phyloP scores from a whole-genome alignment of 495 filamentous ascomycete species.

The Geopyxis carbonaria region DNA sequence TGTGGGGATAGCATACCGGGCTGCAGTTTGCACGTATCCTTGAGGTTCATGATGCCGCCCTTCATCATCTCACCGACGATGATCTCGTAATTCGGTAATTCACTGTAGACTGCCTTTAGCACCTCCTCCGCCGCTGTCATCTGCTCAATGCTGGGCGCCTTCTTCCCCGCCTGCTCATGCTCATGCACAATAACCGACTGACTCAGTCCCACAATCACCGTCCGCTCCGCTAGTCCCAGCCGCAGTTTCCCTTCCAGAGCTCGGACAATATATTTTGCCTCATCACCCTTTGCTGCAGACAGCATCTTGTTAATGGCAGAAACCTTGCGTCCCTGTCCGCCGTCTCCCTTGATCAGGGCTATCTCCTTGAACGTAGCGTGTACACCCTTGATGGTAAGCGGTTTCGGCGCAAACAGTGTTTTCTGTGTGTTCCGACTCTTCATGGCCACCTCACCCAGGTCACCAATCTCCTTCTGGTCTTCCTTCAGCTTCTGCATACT shows the following conservation, averaged over 20 bases:
- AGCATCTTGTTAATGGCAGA: conserved; percentile 88
- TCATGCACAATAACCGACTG: conserved; percentile 80
- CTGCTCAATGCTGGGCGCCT: conserved; percentile 48
- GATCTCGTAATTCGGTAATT: conserved; percentile 87
- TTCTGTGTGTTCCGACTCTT: conserved; percentile 86
- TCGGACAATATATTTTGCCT: conserved; percentile 83
- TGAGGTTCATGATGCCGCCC: conserved; percentile 64
- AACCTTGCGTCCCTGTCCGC: conserved; percentile 77
- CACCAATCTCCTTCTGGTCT: conserved; percentile 90
- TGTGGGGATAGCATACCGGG: conserved; percentile 45
- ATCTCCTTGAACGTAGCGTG: conserved; percentile 78
- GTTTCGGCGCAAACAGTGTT: conserved; percentile 94
- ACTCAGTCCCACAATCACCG: conserved; percentile 70
- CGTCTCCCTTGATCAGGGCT: conserved; percentile 70
- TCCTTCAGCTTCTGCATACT: conserved; percentile 73
- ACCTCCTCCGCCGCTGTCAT: conserved; percentile 67
- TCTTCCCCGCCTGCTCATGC: conserved; percentile 44
- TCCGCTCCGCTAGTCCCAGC: conserved; percentile 81
- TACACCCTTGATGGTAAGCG: conserved; percentile 70
- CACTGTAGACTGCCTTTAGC: conserved; percentile 83
- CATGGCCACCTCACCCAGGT: conserved; percentile 83
- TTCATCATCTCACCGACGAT: conserved; percentile 80
- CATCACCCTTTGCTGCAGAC: conserved; percentile 81
- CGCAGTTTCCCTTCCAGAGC: conserved; percentile 88
- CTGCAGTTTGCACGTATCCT: conserved; percentile 75